Percentiles rank a stretch among this genome's conserved stretches.
These are phyloP conservation scores for Tulasnella sp. DNA, from an alignment of 768 basidiomycete genomes.

Conservation along the genomic window DNA sequence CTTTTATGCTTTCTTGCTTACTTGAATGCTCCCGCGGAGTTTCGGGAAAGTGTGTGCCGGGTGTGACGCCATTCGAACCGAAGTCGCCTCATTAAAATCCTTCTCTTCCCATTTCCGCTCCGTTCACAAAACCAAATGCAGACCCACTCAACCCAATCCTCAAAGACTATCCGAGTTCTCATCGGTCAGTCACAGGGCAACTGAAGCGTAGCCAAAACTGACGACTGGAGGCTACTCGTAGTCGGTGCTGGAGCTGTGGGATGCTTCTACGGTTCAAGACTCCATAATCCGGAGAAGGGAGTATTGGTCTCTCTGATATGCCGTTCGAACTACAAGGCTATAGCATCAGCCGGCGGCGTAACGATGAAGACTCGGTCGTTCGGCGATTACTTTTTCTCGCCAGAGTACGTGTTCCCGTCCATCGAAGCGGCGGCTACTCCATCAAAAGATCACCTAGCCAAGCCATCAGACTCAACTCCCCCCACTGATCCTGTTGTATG, in stretches of 20 bases:
- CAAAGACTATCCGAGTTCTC: background rate
- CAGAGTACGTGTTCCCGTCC: slow-evolving; percentile 26
- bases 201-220: background rate
- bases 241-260: slow-evolving; percentile 31
- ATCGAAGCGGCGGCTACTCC: slow-evolving; percentile 24
- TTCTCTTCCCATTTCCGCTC: background rate
- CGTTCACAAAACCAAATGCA: background rate
- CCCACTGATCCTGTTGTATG: slow-evolving; percentile 14
- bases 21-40: background rate
- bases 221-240: slow-evolving; percentile 2
- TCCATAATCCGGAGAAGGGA: slow-evolving; percentile 25
- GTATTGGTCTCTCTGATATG: slow-evolving; percentile 29
- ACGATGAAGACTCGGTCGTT: slow-evolving; percentile 28
- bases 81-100: background rate
- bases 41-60: background rate
- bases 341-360: slow-evolving; percentile 26
- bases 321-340: slow-evolving; percentile 29
- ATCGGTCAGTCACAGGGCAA: background rate
- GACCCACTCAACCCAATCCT: background rate
- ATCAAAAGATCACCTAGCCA: background rate
- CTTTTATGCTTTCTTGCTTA: background rate
- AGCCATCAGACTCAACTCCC: background rate
- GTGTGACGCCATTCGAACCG: background rate
- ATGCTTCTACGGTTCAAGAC: slow-evolving; percentile 29
- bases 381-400: slow-evolving; percentile 29